Percentiles rank a stretch among this genome's conserved stretches.
These are phyloP conservation scores for Coelastrella sp. DNA, from an alignment of 139 green algal species.

Conservation along the genomic window DNA sequence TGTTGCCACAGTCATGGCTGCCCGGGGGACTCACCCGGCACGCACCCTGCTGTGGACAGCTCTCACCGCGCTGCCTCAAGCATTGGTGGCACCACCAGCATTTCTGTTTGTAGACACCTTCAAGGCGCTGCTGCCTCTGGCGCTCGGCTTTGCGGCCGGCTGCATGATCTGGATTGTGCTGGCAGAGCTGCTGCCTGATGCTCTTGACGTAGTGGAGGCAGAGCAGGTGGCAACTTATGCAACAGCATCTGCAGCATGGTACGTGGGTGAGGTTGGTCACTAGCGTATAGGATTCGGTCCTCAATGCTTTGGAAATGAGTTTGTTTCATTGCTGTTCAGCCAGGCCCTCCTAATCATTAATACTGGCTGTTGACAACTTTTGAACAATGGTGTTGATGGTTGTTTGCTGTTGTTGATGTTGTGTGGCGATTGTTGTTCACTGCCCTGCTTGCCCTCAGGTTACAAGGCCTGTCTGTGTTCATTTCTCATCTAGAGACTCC, in stretches of 20 bases:
- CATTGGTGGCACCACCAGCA: slow-evolving; percentile 89
- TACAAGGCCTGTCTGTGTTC: slow-evolving; percentile 88
- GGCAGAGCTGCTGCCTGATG: slow-evolving; percentile 95
- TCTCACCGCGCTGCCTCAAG: slow-evolving; percentile 87
- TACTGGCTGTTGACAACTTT: no score
- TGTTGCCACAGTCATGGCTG: slow-evolving; percentile 92
- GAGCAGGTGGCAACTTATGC: slow-evolving; percentile 86
- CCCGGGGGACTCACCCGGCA: slow-evolving; percentile 75
- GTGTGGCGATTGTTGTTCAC: neutral
- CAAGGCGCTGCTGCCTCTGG: slow-evolving; percentile 85
- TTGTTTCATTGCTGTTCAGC: neutral
- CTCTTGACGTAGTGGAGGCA: slow-evolving; percentile 72
- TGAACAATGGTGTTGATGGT: neutral
- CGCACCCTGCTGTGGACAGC: slow-evolving; percentile 89
- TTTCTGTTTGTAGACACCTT: slow-evolving; percentile 98
- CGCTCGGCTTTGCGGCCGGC: slow-evolving; percentile 96
- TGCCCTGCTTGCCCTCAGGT: no score
- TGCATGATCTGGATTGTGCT: slow-evolving; percentile 99
- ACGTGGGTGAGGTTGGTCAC: neutral
- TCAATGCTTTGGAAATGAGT: neutral
- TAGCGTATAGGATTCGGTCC: neutral
- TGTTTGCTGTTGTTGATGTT: neutral
- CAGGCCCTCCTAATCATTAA: no score
- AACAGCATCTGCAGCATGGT: slow-evolving; percentile 88
- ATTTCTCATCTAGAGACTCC: slow-evolving; percentile 82